A percentile compares a stretch with the other conserved stretches of the same genome.
Evolutionary conservation across 805 yeast species (phyloP).

Genomic region (Candida broadrunensis): DNA sequence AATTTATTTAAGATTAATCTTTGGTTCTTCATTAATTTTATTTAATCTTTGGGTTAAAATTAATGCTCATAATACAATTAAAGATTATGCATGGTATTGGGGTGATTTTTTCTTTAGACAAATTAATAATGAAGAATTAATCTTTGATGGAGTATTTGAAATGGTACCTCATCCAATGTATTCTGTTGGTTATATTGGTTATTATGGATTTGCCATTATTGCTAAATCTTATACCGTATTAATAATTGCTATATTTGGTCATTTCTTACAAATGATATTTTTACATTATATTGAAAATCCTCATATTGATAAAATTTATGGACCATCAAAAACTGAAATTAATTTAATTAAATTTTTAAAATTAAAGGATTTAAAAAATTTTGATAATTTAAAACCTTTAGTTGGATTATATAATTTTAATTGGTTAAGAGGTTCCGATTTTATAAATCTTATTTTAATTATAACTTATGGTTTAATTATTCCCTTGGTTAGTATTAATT

Average conservation of each 20-base stretch:
- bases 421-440: conserved; percentile 61
- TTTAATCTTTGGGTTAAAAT: conserved; percentile 83
- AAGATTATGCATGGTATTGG: conserved; percentile 95
- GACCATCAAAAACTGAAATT: conserved; percentile 42
- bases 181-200: conserved; percentile 84
- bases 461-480: conserved; percentile 39
- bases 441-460: conserved; percentile 44
- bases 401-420: conserved; percentile 64
- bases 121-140: conserved; percentile 56
- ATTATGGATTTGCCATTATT: conserved; percentile 78
- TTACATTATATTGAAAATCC: conserved; percentile 78
- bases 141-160: conserved; percentile 86
- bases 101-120: conserved; percentile 87
- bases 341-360: conserved; percentile 38
- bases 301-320: conserved; percentile 77
- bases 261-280: conserved; percentile 72
- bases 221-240: conserved; percentile 71
- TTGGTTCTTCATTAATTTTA: conserved; percentile 61
- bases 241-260: conserved; percentile 69
- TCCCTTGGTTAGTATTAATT: conserved; percentile 31
- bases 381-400: conserved; percentile 47
- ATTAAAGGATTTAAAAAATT: conserved; percentile 46
- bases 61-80: conserved; percentile 84
- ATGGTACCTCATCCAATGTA: conserved; percentile 93
- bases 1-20: conserved; percentile 47